Base-by-base conservation (phyloP, 139 green algal genomes). In the Coccomyxa sp. region DNA sequence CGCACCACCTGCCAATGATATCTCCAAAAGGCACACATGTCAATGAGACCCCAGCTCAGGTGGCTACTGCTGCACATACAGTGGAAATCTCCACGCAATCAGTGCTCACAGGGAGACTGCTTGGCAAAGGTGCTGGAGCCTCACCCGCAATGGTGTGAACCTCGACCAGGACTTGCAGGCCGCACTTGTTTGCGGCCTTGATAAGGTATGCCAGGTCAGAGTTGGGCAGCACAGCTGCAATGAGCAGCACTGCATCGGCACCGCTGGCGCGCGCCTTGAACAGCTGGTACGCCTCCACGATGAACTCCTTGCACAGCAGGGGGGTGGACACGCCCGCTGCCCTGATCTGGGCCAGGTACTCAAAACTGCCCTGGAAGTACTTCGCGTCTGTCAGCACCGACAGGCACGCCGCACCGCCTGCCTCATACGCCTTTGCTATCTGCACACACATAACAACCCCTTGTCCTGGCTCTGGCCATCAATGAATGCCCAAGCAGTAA, bases 271-370 rank as follows among this genome's bases (percentile, higher is more conserved):
- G 79, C 27, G 91, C 91, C 85, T 91, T 92, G 84, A 91, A 92
- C 57, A 95, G 82, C 88, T 99, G 97, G 88, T 99, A 99, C 0
- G 95, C 93, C 86, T 99, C 97, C 31, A 99, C 94, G 77, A 99
- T 96, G 85, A 99, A 99, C 92, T 99, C 97, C 90, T 99, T 99
- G 93, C 95, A 98, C 79, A 99, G 92, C 79, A 99, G 90, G 30
- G 97, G 97, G 88, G 94, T 98, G 27, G 25, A 77, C 38, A 98
- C 95, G 45, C 93, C 94, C 13, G 94, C 91, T 0, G 81, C 77
- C 17, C 93, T 88, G 82, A 98, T 97, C 32, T 88, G 57, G 79
- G 86, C 82, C 79, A 98, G 86, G 87, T 96, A 95, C 82, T 96
- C 89, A 86, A 97, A 97, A 79, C 87, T 82, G 71, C 94, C 94